Percentiles rank a stretch among this genome's conserved stretches.
Conservation (phyloP, 202 grass and related monocot genomes). For the Tripidium arundinaceum region DNA sequence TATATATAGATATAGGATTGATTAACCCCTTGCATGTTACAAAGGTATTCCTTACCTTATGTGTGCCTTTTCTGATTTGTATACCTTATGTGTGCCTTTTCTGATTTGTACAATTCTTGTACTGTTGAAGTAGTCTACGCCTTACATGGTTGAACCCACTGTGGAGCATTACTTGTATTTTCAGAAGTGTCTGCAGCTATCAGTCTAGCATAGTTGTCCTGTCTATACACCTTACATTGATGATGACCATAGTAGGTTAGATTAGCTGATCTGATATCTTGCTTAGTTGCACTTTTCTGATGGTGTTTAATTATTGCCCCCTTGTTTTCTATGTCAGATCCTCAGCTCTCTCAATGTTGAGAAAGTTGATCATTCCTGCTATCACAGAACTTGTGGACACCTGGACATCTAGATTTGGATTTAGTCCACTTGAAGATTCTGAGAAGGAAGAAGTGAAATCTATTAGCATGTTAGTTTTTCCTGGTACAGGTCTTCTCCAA, state of each 20-base stretch:
- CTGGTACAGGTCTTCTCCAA: constrained; percentile 87
- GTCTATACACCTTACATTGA: constrained; percentile 8
- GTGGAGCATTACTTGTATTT: not conserved
- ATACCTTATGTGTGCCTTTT: not conserved
- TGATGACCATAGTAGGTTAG: constrained; percentile 19
- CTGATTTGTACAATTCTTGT: not conserved
- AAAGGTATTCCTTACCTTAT: not conserved
- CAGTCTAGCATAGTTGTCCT: constrained; percentile 2
- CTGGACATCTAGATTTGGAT: constrained; percentile 89
- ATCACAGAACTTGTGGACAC: constrained; percentile 84
- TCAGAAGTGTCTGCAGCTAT: not conserved
- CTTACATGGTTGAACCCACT: constrained; percentile 11
- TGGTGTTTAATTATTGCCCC: constrained; percentile 17
- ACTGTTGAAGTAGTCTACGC: not conserved
- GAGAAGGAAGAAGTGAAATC: constrained; percentile 71
- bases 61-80: constrained; percentile 22
- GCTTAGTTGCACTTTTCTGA: constrained; percentile 21
- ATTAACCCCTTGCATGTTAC: not conserved
- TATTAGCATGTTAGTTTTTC: constrained; percentile 83
- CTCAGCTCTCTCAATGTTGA: constrained; percentile 84
- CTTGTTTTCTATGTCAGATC: constrained; percentile 57
- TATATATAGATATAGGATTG: not conserved
- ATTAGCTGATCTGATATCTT: constrained; percentile 11
- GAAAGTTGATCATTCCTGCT: constrained; percentile 89
- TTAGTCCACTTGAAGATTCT: constrained; percentile 68